A percentile compares a stretch with the other conserved stretches of the same genome.
Conservation (phyloP, 495 filamentous ascomycete species). For the Penicillium cinerascens region DNA sequence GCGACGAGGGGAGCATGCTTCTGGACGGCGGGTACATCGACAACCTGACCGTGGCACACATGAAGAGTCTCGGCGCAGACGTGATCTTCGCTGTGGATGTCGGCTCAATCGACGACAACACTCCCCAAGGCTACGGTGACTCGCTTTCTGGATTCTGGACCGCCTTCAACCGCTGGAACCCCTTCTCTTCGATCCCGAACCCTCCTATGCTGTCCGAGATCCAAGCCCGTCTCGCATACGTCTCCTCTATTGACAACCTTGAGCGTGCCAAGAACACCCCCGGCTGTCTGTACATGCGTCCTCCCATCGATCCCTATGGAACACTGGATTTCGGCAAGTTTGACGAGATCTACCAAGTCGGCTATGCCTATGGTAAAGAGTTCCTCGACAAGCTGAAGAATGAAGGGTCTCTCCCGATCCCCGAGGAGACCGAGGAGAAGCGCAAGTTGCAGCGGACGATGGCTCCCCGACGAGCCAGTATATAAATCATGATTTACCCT, state of each 20-base stretch:
- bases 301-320: slow-evolving; percentile 88
- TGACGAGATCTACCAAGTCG: slow-evolving; percentile 90
- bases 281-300: slow-evolving; percentile 92
- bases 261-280: slow-evolving; percentile 85
- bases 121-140: slow-evolving; percentile 87
- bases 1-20: slow-evolving; percentile 94
- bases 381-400: slow-evolving; percentile 71
- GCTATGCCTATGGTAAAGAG: slow-evolving; percentile 78
- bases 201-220: slow-evolving; percentile 95
- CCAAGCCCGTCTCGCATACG: slow-evolving; percentile 90
- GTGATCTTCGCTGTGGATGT: slow-evolving; percentile 96
- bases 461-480: slow-evolving; percentile 90
- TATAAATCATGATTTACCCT: slow-evolving; percentile 52
- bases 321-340: slow-evolving; percentile 97
- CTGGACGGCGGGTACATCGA: slow-evolving; percentile 96
- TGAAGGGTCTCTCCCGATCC: slow-evolving; percentile 62
- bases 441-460: slow-evolving; percentile 85
- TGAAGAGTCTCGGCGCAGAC: slow-evolving; percentile 90
- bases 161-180: slow-evolving; percentile 92
- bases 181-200: slow-evolving; percentile 79
- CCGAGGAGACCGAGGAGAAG: slow-evolving; percentile 80
- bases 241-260: slow-evolving; percentile 86
- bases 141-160: slow-evolving; percentile 95
- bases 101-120: slow-evolving; percentile 83
- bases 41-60: slow-evolving; percentile 94